Evolutionary conservation across 2,329 filamentous ascomycete species (phyloP).

Genomic region (Alternaria arborescens): DNA sequence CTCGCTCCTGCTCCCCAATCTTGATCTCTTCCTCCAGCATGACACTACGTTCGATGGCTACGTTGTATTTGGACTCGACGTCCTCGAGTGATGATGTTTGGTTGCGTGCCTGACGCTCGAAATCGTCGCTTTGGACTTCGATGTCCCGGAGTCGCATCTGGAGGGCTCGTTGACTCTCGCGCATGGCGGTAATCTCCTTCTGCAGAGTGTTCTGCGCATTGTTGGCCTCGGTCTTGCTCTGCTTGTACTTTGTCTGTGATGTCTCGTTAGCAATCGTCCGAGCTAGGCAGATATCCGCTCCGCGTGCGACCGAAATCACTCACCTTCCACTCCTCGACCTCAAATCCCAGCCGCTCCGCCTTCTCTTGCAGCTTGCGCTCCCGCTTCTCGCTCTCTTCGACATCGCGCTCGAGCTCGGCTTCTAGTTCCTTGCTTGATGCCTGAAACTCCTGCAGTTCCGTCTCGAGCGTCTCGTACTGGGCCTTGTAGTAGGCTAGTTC

Average conservation of each 20-base stretch:
- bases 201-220: conserved; percentile 84
- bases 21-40: conserved; percentile 96
- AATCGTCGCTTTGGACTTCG: conserved; percentile 98
- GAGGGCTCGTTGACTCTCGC: conserved; percentile 82
- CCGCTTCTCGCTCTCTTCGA: conserved; percentile 93
- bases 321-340: conserved; percentile 99
- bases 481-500: conserved; percentile 93
- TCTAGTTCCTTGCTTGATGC: conserved; percentile 93
- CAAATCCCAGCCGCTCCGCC: conserved; percentile 82
- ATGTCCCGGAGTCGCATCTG: conserved; percentile 89
- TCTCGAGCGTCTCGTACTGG: conserved; percentile 92
- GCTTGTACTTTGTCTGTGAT: conserved; percentile 87
- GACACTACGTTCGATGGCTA: conserved; percentile 88
- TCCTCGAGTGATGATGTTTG: conserved; percentile 96
- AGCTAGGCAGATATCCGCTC: neutral
- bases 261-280: conserved; percentile 9
- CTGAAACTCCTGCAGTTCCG: conserved; percentile 92
- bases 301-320: conserved; percentile 37
- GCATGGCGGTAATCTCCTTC: conserved; percentile 92
- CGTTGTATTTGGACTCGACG: conserved; percentile 95
- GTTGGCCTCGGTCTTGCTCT: conserved; percentile 88
- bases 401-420: conserved; percentile 92
- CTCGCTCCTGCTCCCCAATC: conserved; percentile 88
- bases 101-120: conserved; percentile 93
- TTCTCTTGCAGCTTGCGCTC: conserved; percentile 87